A percentile compares a stretch with the other conserved stretches of the same genome.
These are phyloP conservation scores for Bretschneidera sinensis DNA, from an alignment of 345 rosid genomes.

Conservation along the genomic window DNA sequence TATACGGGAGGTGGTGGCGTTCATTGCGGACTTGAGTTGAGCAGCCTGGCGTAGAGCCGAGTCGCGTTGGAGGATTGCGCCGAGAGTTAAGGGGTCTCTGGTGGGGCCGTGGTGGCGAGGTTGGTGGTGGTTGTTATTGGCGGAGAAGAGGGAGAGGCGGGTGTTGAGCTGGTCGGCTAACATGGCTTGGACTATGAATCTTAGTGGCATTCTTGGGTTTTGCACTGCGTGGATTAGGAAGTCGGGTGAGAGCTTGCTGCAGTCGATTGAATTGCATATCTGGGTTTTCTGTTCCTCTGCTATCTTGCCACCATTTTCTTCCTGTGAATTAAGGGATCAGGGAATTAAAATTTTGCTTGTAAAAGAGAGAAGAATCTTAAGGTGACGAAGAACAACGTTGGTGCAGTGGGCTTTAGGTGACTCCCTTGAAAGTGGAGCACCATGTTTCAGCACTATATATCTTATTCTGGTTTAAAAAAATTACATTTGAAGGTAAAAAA, in stretches of 20 bases:
- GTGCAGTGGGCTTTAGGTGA: too few species aligned
- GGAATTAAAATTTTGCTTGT: too few species aligned
- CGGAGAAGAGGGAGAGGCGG: conserved; percentile 49
- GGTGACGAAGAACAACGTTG: too few species aligned
- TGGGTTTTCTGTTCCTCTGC: conserved; percentile 58
- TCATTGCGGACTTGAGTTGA: conserved; percentile 68
- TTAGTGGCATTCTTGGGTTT: conserved; percentile 71
- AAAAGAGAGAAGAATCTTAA: too few species aligned
- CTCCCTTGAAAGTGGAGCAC: too few species aligned
- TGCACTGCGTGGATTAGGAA: conserved; percentile 72
- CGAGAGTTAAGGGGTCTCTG: conserved; percentile 38
- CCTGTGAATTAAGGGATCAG: conserved; percentile 25
- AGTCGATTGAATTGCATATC: conserved; percentile 64
- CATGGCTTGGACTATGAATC: conserved; percentile 85
- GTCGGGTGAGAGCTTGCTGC: conserved; percentile 63
- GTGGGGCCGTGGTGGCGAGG: conserved; percentile 5
- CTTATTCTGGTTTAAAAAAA: too few species aligned
- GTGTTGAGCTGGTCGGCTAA: conserved; percentile 72
- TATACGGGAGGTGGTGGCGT: conserved; percentile 58
- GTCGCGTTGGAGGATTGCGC: conserved; percentile 66
- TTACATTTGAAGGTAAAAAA: too few species aligned
- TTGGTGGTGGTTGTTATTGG: conserved; percentile 14
- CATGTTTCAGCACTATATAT: too few species aligned
- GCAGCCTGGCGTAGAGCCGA: conserved; percentile 50
- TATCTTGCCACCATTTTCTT: conserved; percentile 41